Evolutionary conservation across 139 green algal species (phyloP).

Genomic region (Penium margaritaceum): DNA sequence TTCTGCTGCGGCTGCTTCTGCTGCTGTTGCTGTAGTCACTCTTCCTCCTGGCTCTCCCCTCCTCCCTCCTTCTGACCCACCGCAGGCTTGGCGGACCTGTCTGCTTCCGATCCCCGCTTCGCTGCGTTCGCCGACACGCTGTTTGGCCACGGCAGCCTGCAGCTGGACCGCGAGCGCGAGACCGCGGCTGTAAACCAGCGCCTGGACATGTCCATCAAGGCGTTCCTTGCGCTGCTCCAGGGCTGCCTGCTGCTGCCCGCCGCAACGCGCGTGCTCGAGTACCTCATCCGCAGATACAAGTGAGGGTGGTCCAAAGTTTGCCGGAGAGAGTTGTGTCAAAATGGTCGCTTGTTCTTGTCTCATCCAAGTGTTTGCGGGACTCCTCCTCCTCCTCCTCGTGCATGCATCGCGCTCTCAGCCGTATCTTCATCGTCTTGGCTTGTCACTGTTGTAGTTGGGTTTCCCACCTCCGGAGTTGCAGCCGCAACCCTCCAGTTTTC

Average conservation of each 20-base stretch:
- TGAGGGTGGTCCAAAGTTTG: conserved; percentile 33
- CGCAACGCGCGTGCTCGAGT: conserved; percentile 75
- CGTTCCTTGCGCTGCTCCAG: conserved; percentile 67
- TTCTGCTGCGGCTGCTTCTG: too few species aligned
- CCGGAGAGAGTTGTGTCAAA: too few species aligned
- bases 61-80: too few species aligned
- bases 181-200: conserved; percentile 50
- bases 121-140: conserved; percentile 59
- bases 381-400: too few species aligned
- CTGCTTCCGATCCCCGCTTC: conserved; percentile 60
- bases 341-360: too few species aligned
- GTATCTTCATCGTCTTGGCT: too few species aligned
- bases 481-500: too few species aligned
- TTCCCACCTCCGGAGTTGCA: not conserved
- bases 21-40: too few species aligned
- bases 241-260: conserved; percentile 64
- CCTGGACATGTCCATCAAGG: conserved; percentile 44
- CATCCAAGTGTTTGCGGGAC: too few species aligned
- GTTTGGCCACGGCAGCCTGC: conserved; percentile 56
- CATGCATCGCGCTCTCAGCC: too few species aligned
- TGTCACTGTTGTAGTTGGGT: too few species aligned
- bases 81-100: conserved; percentile 72
- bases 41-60: too few species aligned
- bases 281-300: conserved; percentile 75
- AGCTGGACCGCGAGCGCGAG: conserved; percentile 58